A percentile compares a stretch with the other conserved stretches of the same genome.
Conservation (phyloP, 2,329 filamentous ascomycete genomes). For the Dryadomyces sulphureus region DNA sequence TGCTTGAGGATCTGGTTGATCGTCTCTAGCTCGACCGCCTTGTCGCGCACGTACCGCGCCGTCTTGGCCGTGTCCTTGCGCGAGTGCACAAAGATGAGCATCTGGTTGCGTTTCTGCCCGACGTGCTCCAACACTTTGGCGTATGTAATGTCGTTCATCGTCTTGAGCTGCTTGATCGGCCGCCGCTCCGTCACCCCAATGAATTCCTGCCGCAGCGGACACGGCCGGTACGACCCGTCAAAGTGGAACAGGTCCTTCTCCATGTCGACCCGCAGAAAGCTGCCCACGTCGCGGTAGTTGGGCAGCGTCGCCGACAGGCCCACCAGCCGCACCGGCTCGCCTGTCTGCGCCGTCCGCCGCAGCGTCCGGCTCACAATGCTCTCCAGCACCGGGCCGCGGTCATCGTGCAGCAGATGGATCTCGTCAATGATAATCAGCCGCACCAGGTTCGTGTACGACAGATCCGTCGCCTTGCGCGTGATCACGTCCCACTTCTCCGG, state of each 20-base stretch:
- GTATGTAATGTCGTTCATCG: constrained; percentile 98
- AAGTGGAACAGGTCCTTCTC: constrained; percentile 88
- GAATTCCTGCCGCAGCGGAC: constrained; percentile 90
- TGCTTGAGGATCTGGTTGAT: constrained; percentile 90
- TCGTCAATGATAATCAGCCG: constrained; percentile 94
- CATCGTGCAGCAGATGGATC: constrained; percentile 93
- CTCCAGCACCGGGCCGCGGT: constrained; percentile 89
- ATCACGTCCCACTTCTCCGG: constrained; percentile 99
- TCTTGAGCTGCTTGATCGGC: constrained; percentile 96
- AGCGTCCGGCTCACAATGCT: constrained; percentile 94
- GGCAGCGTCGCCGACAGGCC: constrained; percentile 90
- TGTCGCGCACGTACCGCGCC: constrained; percentile 88
- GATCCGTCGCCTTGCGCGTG: constrained; percentile 90
- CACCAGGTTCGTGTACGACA: constrained; percentile 95
- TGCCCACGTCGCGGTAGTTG: constrained; percentile 92
- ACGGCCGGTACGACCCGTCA: constrained; percentile 84
- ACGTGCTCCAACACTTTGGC: constrained; percentile 95
- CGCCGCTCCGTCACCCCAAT: constrained; percentile 96
- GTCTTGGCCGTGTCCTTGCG: constrained; percentile 98
- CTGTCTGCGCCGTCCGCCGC: constrained; percentile 82
- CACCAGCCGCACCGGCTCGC: constrained; percentile 80
- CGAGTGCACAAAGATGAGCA: constrained; percentile 98
- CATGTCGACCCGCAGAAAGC: constrained; percentile 80
- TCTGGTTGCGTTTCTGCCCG: constrained; percentile 83
- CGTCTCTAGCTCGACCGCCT: constrained; percentile 90